Percentiles rank a stretch among this genome's conserved stretches.
phyloP scores from a whole-genome alignment of 139 green algal genomes.

The Chlamydomonas incerta region DNA sequence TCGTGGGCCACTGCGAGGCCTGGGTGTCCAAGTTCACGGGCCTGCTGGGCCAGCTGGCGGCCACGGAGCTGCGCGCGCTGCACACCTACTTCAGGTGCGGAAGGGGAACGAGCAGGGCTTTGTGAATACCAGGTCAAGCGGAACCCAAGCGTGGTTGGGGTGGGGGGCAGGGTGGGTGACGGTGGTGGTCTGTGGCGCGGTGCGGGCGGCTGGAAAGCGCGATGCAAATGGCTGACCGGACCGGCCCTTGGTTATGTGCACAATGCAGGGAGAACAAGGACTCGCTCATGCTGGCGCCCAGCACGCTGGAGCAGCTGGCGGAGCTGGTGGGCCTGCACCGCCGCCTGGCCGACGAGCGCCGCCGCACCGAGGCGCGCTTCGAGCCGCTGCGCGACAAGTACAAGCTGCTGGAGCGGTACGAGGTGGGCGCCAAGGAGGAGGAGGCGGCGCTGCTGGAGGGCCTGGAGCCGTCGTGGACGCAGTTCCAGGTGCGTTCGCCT shows the following conservation, averaged over 20 bases:
- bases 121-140: too few species aligned
- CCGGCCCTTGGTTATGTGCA: too few species aligned
- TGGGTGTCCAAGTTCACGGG: conserved; percentile 84
- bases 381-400: conserved; percentile 65
- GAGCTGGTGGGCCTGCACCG: conserved; percentile 77
- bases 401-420: conserved; percentile 79
- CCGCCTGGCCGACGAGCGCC: conserved; percentile 65
- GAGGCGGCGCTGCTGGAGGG: conserved; percentile 72
- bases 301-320: conserved; percentile 80
- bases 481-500: conserved; percentile 68
- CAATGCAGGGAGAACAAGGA: conserved; percentile 23
- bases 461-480: conserved; percentile 68
- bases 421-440: conserved; percentile 71
- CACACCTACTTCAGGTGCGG: conserved; percentile 69
- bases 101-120: too few species aligned
- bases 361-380: conserved; percentile 67
- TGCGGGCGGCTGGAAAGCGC: too few species aligned
- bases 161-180: too few species aligned
- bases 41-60: conserved; percentile 78
- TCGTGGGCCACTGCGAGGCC: conserved; percentile 83
- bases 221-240: too few species aligned
- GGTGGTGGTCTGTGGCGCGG: too few species aligned
- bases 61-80: conserved; percentile 67
- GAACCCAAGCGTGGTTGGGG: too few species aligned
- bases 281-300: conserved; percentile 12